Conservation (phyloP, 1,284 basidiomycete genomes). For the Anthracocystis panici-leucophaei region DNA sequence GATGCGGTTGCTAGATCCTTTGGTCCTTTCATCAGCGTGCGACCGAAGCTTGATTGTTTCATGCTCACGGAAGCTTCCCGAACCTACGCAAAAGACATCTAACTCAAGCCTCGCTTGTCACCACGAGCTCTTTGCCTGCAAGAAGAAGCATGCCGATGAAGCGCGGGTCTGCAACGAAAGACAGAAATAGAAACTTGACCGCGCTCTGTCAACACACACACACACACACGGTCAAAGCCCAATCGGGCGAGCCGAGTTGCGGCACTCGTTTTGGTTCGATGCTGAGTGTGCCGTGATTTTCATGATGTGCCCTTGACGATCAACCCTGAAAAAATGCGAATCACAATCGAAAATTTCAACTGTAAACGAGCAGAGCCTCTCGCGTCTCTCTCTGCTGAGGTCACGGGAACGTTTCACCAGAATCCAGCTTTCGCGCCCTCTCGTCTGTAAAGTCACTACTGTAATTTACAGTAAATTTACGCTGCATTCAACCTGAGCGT, state of each 20-base stretch:
- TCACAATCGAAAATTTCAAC: too few relatives aligned
- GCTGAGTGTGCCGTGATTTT: not conserved
- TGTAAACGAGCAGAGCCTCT: not conserved
- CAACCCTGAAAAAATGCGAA: conserved; percentile 8
- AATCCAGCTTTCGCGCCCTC: not conserved
- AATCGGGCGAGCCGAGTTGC: not conserved
- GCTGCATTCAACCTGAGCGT: not conserved
- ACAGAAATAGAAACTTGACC: conserved; percentile 4
- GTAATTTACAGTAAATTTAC: too few relatives aligned
- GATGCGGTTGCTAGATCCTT: too few relatives aligned
- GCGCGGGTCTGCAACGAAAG: not conserved
- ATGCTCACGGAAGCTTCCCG: not conserved
- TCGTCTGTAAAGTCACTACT: too few relatives aligned
- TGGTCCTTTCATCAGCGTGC: too few relatives aligned
- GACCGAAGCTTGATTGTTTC: conserved; percentile 1
- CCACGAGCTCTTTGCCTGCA: not conserved
- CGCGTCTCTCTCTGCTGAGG: conserved; percentile 1
- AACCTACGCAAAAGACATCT: not conserved
- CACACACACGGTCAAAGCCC: too few relatives aligned
- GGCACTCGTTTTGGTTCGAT: not conserved
- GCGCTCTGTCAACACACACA: not conserved
- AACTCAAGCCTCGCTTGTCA: not conserved
- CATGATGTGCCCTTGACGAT: conserved; percentile 7
- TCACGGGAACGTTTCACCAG: conserved; percentile 7
- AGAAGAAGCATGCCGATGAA: not conserved